Evolutionary conservation across 2,329 filamentous ascomycete genomes (phyloP).

Genomic region (Teratosphaeria zuluensis): DNA sequence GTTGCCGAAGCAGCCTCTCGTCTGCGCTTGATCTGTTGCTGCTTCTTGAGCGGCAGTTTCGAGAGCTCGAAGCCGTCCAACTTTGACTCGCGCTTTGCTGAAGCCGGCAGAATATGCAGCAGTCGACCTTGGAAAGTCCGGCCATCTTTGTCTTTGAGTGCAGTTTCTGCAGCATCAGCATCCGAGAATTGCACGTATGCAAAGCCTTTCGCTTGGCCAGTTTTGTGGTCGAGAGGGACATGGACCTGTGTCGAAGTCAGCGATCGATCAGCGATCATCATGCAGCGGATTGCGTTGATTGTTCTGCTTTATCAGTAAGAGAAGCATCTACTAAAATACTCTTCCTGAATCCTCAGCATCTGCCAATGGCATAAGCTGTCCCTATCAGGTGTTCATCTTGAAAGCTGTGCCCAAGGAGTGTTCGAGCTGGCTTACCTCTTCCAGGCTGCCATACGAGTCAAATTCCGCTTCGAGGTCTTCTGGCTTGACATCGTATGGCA

Average conservation of each 20-base stretch:
- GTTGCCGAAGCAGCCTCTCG: conserved; percentile 64
- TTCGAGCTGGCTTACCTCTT: conserved; percentile 64
- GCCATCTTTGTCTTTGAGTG: conserved; percentile 71
- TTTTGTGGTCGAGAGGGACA: conserved; percentile 61
- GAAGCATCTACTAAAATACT: conserved; percentile 99
- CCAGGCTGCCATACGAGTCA: conserved; percentile 59
- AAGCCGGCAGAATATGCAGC: conserved; percentile 78
- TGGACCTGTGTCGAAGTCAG: conserved; percentile 56
- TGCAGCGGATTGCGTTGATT: background rate
- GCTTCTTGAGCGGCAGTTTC: conserved; percentile 87
- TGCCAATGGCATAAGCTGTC: conserved; percentile 93
- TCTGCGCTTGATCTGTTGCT: conserved; percentile 80
- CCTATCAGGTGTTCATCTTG: conserved; percentile 99
- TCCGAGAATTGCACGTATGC: conserved; percentile 74
- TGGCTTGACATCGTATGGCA: conserved; percentile 70
- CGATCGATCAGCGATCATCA: conserved; percentile 4
- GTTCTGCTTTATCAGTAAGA: conserved; percentile 48
- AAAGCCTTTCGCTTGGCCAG: conserved; percentile 76
- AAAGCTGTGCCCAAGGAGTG: conserved; percentile 13
- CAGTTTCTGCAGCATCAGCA: conserved; percentile 62
- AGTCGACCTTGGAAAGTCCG: conserved; percentile 86
- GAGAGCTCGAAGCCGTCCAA: conserved; percentile 84
- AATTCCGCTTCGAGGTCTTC: conserved; percentile 68
- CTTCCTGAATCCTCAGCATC: conserved; percentile 77
- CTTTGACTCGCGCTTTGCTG: conserved; percentile 68